Conservation (phyloP, 805 yeast species). For the Saturnispora mendoncae region DNA sequence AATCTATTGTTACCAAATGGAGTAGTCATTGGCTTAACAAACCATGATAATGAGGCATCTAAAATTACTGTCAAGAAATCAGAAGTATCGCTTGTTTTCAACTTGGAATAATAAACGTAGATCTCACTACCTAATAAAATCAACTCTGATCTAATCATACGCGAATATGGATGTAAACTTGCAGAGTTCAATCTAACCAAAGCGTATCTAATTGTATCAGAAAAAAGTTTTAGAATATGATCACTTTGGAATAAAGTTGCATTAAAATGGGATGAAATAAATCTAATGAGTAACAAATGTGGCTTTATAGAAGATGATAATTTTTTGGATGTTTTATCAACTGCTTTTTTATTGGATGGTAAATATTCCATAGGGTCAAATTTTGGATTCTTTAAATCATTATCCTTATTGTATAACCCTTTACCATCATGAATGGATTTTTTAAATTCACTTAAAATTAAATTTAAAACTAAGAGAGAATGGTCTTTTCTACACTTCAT, state of each 20-base stretch:
- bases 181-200: conserved; percentile 45
- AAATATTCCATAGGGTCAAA: conserved; percentile 77
- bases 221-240: conserved; percentile 60
- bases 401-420: conserved; percentile 56
- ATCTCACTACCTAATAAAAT: conserved; percentile 60
- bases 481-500: conserved; percentile 56
- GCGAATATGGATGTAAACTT: conserved; percentile 75
- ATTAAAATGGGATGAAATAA: conserved; percentile 70
- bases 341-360: conserved; percentile 62
- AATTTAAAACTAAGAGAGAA: conserved; percentile 54
- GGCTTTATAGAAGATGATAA: conserved; percentile 48
- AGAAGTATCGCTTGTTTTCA: conserved; percentile 37
- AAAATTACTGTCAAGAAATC: conserved; percentile 44
- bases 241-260: conserved; percentile 67
- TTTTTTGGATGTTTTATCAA: conserved; percentile 41
- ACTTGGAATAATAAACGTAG: conserved; percentile 43
- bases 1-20: conserved; percentile 82
- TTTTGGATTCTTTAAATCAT: conserved; percentile 53
- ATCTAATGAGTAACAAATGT: conserved; percentile 57
- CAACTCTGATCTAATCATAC: conserved; percentile 67
- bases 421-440: conserved; percentile 44
- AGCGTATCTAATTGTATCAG: conserved; percentile 49
- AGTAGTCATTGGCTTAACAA: conserved; percentile 47
- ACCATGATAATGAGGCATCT: conserved; percentile 75
- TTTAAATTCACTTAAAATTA: conserved; percentile 64